A percentile compares a stretch with the other conserved stretches of the same genome.
phyloP scores from a whole-genome alignment of 2,329 filamentous ascomycete genomes.

The Fonsecaea multimorphosa region DNA sequence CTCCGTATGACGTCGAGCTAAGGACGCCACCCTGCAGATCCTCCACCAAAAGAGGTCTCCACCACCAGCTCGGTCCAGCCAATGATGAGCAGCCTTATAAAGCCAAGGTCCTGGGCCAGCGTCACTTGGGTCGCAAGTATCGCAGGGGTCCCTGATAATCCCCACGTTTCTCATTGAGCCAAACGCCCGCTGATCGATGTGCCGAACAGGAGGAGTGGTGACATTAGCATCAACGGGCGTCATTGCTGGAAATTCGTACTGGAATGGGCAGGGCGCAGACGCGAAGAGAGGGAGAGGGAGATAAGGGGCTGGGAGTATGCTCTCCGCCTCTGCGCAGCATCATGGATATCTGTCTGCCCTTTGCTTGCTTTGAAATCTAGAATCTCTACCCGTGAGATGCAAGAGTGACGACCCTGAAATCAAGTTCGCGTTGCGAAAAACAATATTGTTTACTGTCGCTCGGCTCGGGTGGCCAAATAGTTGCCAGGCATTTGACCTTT shows the following conservation, averaged over 20 bases:
- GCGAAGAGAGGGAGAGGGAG: not conserved
- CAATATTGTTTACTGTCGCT: not conserved
- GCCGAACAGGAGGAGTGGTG: not conserved
- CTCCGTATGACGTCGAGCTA: not conserved
- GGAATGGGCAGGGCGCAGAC: not conserved
- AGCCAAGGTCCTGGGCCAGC: slow-evolving; percentile 18
- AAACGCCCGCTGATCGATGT: slow-evolving; percentile 1
- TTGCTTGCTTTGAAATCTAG: not conserved
- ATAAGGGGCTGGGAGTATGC: not conserved
- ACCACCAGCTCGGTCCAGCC: not conserved
- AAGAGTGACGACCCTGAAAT: not conserved
- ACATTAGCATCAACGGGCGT: not conserved
- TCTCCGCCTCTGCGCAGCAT: not conserved
- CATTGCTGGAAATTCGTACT: not conserved
- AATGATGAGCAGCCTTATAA: not conserved
- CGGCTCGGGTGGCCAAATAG: not conserved
- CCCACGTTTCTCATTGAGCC: slow-evolving; percentile 12
- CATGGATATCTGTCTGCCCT: not conserved
- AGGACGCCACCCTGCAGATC: slow-evolving; percentile 6
- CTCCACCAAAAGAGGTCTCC: slow-evolving; percentile 1
- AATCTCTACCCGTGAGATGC: not conserved
- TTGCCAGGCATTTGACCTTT: not conserved
- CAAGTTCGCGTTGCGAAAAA: not conserved
- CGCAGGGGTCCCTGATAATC: slow-evolving; percentile 4
- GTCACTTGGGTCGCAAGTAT: slow-evolving; percentile 10